Percentiles rank a stretch among this genome's conserved stretches.
These are phyloP conservation scores for Ophiosphaerella narmari DNA, from an alignment of 2,329 filamentous ascomycete genomes.

Conservation along the genomic window DNA sequence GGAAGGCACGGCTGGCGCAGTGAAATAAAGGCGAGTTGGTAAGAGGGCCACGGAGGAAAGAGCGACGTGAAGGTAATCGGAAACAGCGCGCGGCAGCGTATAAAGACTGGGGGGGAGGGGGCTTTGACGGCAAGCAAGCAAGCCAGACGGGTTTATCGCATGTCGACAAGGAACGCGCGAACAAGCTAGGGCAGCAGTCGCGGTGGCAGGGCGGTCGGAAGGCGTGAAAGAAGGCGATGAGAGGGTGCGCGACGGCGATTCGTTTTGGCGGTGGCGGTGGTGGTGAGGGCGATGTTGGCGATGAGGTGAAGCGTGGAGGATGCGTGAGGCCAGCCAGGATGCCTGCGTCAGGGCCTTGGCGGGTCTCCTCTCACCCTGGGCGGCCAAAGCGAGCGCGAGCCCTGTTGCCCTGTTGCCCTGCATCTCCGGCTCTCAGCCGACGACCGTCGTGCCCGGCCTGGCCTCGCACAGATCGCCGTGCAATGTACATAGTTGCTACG, in stretches of 20 bases:
- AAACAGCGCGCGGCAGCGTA: conserved; percentile 12
- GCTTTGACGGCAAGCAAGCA: conserved; percentile 12
- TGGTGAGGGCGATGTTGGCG: conserved; percentile 9
- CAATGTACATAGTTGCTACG: too few species aligned
- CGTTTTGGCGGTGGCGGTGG: conserved; percentile 1
- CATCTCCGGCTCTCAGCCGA: not conserved
- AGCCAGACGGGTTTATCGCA: conserved; percentile 6
- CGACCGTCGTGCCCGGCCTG: not conserved
- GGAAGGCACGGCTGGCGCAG: conserved; percentile 2
- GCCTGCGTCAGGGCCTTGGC: not conserved
- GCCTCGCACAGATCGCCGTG: too few species aligned
- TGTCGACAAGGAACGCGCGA: conserved; percentile 8
- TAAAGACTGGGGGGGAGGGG: conserved; percentile 12
- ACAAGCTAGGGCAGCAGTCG: conserved; percentile 13
- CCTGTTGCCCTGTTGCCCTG: not conserved
- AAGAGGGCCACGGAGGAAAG: not conserved
- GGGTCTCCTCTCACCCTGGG: not conserved
- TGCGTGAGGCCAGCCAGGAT: too few species aligned
- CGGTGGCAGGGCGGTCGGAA: conserved; percentile 7
- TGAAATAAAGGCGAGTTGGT: not conserved
- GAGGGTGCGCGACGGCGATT: conserved; percentile 6
- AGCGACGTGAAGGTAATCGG: conserved; percentile 3
- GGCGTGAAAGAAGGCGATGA: conserved; percentile 3
- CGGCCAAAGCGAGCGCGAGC: not conserved
- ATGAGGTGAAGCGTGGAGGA: not conserved